phyloP scores from a whole-genome alignment of 2,329 filamentous ascomycete genomes.

The Fusarium gaditjirri region DNA sequence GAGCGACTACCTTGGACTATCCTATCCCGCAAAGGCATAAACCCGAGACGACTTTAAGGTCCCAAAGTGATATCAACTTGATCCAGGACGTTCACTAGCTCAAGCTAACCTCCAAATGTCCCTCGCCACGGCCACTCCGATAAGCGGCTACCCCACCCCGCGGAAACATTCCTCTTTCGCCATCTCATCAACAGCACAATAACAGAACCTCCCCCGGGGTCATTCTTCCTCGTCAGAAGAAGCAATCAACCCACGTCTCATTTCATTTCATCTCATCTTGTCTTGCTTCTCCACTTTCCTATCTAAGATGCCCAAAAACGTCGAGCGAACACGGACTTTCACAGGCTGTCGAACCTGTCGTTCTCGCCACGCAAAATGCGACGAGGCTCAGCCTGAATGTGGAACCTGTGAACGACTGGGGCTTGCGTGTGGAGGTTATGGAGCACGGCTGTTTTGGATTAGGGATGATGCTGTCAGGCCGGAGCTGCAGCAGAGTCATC shows the following conservation, averaged over 20 bases:
- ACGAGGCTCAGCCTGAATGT: conserved; percentile 55
- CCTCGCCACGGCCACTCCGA: background rate
- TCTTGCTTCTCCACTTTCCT: conserved; percentile 36
- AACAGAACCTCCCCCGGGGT: conserved; percentile 8
- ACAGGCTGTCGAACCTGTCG: conserved; percentile 50
- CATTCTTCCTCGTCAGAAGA: conserved; percentile 7
- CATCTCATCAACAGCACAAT: conserved; percentile 15
- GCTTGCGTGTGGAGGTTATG: conserved; percentile 53
- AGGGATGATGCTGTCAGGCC: conserved; percentile 36
- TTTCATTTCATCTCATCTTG: background rate
- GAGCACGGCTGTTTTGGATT: conserved; percentile 49
- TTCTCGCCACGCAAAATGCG: conserved; percentile 57
- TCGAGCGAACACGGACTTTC: conserved; percentile 45
- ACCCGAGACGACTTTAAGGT: background rate
- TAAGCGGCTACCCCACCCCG: conserved; percentile 1
- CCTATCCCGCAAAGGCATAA: background rate
- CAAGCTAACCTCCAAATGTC: background rate
- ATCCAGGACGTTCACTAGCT: background rate
- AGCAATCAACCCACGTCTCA: background rate
- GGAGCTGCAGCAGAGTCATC: conserved; percentile 39
- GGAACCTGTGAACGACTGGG: conserved; percentile 50
- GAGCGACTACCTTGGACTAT: background rate
- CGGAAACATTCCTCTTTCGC: conserved; percentile 37
- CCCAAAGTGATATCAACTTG: background rate
- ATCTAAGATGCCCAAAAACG: conserved; percentile 34